A percentile compares a stretch with the other conserved stretches of the same genome.
Evolutionary conservation across 2,329 filamentous ascomycete genomes (phyloP).

Genomic region (Orbilia brochopaga): DNA sequence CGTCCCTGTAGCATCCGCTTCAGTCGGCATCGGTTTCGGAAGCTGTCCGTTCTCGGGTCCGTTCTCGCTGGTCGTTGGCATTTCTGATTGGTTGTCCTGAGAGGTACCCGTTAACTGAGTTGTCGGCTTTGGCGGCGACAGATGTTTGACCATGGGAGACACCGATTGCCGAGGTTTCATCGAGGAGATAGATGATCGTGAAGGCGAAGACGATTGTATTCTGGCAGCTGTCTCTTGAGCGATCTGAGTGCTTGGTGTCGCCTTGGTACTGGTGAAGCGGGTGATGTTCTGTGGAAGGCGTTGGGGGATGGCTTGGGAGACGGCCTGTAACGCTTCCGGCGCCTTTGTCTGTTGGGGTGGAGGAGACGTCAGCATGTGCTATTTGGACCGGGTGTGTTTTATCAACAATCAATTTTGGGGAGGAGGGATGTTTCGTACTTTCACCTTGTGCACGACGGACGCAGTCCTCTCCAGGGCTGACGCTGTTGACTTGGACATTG

Average conservation of each 20-base stretch:
- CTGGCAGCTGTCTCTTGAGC: constrained; percentile 32
- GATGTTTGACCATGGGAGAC: constrained; percentile 43
- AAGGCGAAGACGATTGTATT: constrained; percentile 24
- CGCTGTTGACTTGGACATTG: constrained; percentile 40
- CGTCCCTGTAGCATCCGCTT: constrained; percentile 5
- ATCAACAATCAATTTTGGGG: constrained; percentile 1
- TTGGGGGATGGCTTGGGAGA: constrained; percentile 41
- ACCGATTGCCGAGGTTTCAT: constrained; percentile 15
- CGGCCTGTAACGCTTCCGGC: constrained; percentile 37
- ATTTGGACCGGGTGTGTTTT: constrained; percentile 5
- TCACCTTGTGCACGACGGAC: constrained; percentile 49
- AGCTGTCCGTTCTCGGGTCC: constrained; percentile 12
- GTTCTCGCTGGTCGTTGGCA: not conserved
- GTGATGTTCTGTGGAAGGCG: constrained; percentile 42
- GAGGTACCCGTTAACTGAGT: constrained; percentile 36
- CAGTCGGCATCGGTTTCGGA: constrained; percentile 16
- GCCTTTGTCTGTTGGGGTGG: constrained; percentile 29
- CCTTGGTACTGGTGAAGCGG: constrained; percentile 31
- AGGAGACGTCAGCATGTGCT: constrained; percentile 4
- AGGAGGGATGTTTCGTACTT: constrained; percentile 19
- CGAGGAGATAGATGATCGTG: constrained; percentile 11
- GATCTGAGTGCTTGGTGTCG: constrained; percentile 42
- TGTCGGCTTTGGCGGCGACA: constrained; percentile 38
- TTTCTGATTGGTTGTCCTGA: constrained; percentile 11
- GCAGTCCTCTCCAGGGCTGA: constrained; percentile 49